These are phyloP conservation scores for Calonectria ilicicola DNA, from an alignment of 2,329 filamentous ascomycete species.

Conservation along the genomic window DNA sequence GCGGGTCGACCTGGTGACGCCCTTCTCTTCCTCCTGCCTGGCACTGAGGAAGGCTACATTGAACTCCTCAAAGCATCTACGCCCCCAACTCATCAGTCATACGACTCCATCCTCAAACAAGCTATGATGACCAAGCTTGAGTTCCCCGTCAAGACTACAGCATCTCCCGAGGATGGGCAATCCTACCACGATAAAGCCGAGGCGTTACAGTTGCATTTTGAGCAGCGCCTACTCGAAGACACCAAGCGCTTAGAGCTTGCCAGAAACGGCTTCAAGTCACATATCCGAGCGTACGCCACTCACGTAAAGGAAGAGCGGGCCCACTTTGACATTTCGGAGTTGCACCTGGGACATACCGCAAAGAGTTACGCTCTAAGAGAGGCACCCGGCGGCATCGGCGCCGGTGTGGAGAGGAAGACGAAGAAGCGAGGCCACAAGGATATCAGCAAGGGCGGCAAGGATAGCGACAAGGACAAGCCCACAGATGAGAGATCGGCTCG, in stretches of 20 bases:
- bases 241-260: conserved; percentile 82
- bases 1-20: conserved; percentile 90
- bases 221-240: conserved; percentile 70
- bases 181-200: conserved; percentile 66
- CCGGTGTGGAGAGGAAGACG: conserved; percentile 62
- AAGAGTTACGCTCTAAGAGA: conserved; percentile 95
- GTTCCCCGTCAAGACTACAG: conserved; percentile 78
- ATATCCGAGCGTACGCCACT: conserved; percentile 94
- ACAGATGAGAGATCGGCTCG: conserved; percentile 48
- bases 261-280: conserved; percentile 87
- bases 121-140: conserved; percentile 72
- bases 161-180: conserved; percentile 54
- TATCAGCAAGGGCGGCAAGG: conserved; percentile 49
- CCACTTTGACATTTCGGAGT: conserved; percentile 90
- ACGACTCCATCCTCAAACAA: conserved; percentile 71
- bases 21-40: conserved; percentile 89
- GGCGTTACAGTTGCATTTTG: conserved; percentile 69
- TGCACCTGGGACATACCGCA: conserved; percentile 92
- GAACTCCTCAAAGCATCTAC: conserved; percentile 71
- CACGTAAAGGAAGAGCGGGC: conserved; percentile 86
- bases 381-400: conserved; percentile 84
- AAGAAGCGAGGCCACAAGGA: conserved; percentile 53
- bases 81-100: conserved; percentile 62
- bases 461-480: conserved; percentile 54
- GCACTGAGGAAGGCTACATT: conserved; percentile 92